Percentiles rank a stretch among this genome's conserved stretches.
These are phyloP conservation scores for Pisolithus tinctorius DNA, from an alignment of 768 basidiomycete species.

Conservation along the genomic window DNA sequence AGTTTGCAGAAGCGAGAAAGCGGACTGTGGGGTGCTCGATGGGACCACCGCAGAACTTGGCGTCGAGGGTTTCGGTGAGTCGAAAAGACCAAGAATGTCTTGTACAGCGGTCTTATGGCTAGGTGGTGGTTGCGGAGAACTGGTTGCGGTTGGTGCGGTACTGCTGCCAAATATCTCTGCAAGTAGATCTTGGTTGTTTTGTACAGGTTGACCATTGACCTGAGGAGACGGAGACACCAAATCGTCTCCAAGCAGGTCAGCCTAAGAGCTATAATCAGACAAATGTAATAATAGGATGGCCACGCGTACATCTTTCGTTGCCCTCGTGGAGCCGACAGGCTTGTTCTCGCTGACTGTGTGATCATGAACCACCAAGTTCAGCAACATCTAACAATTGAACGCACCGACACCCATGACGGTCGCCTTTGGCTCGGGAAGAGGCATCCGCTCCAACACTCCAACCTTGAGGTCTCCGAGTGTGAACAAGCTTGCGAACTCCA, in stretches of 20 bases:
- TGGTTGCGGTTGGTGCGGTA: constrained; percentile 20
- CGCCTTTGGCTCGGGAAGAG: constrained; percentile 96
- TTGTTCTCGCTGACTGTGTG: constrained; percentile 86
- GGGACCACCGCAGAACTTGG: constrained; percentile 8
- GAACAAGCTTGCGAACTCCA: constrained; percentile 89
- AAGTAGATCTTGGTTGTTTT: constrained; percentile 79
- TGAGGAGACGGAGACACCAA: constrained; percentile 35
- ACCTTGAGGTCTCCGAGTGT: constrained; percentile 64
- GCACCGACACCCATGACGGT: constrained; percentile 90
- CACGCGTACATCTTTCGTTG: constrained; percentile 58
- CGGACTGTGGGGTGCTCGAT: constrained; percentile 20
- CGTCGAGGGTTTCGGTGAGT: constrained; percentile 33
- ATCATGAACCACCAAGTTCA: constrained; percentile 2
- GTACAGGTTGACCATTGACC: constrained; percentile 37
- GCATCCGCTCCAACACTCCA: constrained; percentile 96
- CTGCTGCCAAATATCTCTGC: constrained; percentile 83
- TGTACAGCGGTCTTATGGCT: constrained; percentile 60
- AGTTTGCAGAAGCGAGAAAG: constrained; percentile 32
- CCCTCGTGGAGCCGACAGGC: constrained; percentile 85
- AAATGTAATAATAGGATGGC: not conserved
- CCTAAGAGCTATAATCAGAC: constrained; percentile 23
- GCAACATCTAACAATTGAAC: constrained; percentile 15
- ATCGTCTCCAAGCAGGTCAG: constrained; percentile 84
- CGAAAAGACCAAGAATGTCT: constrained; percentile 90
- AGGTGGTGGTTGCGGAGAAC: constrained; percentile 27